These are phyloP conservation scores for Emericellopsis atlantica DNA, from an alignment of 2,329 filamentous ascomycete species.

Conservation along the genomic window DNA sequence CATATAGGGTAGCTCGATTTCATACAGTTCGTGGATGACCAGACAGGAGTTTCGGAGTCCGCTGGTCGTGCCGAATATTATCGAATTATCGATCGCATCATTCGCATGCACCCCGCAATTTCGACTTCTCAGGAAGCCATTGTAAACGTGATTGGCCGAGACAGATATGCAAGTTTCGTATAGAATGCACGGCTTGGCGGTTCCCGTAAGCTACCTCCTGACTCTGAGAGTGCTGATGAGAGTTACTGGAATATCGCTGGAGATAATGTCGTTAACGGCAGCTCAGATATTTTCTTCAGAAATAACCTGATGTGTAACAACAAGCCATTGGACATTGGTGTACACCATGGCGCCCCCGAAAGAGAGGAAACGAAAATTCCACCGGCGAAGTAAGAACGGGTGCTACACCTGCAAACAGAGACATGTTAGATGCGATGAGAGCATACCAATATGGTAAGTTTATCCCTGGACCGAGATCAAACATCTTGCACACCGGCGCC, in stretches of 20 bases:
- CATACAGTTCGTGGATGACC: no score
- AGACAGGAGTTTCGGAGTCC: no score
- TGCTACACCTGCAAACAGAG: conserved; percentile 24
- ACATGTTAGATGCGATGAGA: conserved; percentile 32
- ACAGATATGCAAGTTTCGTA: not conserved
- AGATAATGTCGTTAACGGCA: no score
- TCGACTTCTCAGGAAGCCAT: not conserved
- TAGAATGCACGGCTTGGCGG: not conserved
- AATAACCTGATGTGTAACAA: no score
- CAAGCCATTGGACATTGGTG: not conserved
- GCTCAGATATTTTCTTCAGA: no score
- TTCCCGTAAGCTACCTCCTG: no score
- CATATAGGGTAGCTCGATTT: no score
- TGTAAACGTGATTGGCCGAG: not conserved
- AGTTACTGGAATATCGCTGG: no score
- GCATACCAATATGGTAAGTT: conserved; percentile 30
- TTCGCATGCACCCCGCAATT: not conserved
- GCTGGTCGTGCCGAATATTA: no score
- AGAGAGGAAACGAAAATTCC: conserved; percentile 22
- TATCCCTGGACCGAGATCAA: not conserved
- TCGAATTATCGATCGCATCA: no score
- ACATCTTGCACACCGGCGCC: conserved; percentile 7
- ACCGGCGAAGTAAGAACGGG: conserved; percentile 22
- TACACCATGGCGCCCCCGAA: conserved; percentile 18
- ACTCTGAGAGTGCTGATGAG: no score